Evolutionary conservation across 768 basidiomycete species (phyloP).

Genomic region (Kwoniella dendrophila): DNA sequence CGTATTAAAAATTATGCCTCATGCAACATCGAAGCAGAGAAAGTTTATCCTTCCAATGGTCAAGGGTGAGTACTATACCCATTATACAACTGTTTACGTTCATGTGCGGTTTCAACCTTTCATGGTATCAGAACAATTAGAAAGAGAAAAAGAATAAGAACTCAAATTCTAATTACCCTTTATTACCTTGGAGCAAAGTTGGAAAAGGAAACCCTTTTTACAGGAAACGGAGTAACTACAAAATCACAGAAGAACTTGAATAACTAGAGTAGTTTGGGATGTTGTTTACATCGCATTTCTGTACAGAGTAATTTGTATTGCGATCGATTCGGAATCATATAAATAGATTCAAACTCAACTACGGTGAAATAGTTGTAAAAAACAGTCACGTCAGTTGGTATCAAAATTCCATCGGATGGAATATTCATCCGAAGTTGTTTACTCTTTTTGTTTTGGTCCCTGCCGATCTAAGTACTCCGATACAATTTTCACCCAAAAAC

Average conservation of each 20-base stretch:
- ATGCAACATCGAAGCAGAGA: no score
- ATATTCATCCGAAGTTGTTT: not conserved
- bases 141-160: not conserved
- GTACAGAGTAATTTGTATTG: not conserved
- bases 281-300: not conserved
- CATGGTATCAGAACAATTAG: not conserved
- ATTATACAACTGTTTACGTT: no score
- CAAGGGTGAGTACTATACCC: no score
- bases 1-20: no score
- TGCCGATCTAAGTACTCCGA: conserved; percentile 20
- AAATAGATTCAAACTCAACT: not conserved
- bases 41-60: no score
- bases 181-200: no score
- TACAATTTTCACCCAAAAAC: not conserved
- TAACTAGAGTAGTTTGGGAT: not conserved
- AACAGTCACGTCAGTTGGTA: conserved; percentile 5
- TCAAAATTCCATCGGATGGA: conserved; percentile 17
- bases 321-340: conserved; percentile 7
- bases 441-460: not conserved
- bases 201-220: not conserved
- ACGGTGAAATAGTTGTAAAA: not conserved
- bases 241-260: not conserved
- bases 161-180: conserved; percentile 14
- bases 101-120: no score
- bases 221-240: not conserved